Conservation (phyloP, 2,329 filamentous ascomycete species). For the Calonectria montana region DNA sequence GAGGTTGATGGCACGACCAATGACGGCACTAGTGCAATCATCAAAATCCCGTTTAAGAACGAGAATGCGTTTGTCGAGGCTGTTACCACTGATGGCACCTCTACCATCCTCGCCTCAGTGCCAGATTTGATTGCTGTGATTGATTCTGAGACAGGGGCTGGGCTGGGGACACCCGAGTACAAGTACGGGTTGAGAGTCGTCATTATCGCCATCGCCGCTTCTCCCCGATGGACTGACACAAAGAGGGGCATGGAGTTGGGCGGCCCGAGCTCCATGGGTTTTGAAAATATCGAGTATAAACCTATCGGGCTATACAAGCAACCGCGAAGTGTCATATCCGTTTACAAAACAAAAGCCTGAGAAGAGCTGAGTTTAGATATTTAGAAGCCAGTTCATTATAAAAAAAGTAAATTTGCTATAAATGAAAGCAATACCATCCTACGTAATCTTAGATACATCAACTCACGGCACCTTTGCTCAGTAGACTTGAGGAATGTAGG, state of each 20-base stretch:
- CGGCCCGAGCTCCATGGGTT: constrained; percentile 52
- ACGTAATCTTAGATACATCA: too few species aligned
- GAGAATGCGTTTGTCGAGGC: constrained; percentile 61
- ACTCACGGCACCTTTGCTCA: neutral
- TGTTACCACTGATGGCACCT: constrained; percentile 24
- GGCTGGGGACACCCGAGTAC: constrained; percentile 53
- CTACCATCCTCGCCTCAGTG: constrained; percentile 49
- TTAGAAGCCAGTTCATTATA: neutral
- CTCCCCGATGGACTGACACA: constrained; percentile 64
- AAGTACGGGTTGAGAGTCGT: constrained; percentile 46
- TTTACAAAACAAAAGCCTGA: neutral
- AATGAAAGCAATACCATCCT: neutral
- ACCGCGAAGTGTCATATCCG: constrained; percentile 63
- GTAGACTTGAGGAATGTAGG: neutral
- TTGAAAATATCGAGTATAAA: constrained; percentile 57
- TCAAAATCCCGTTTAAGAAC: constrained; percentile 68
- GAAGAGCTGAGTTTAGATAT: neutral
- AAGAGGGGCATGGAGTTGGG: constrained; percentile 60
- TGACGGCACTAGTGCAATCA: constrained; percentile 36
- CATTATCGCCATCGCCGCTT: constrained; percentile 65
- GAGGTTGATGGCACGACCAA: constrained; percentile 50
- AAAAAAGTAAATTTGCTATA: neutral
- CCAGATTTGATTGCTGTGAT: constrained; percentile 56
- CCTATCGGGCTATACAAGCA: constrained; percentile 63
- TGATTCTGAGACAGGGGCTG: constrained; percentile 50